Evolutionary conservation across 192 early-diverging fungal genomes (phyloP).

Genomic region (Coemansia sp.): DNA sequence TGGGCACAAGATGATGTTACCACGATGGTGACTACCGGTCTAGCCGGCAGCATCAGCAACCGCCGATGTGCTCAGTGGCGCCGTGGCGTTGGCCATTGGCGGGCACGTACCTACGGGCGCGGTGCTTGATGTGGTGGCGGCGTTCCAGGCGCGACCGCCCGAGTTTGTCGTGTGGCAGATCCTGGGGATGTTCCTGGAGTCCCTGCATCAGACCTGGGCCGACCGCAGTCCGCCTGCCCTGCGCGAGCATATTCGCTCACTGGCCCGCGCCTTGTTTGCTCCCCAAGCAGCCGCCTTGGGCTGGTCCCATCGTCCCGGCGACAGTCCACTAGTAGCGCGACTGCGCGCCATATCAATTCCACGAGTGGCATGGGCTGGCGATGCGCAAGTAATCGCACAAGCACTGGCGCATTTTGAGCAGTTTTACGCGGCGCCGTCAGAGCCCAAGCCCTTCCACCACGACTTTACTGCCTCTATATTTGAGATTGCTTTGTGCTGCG

Average conservation of each 20-base stretch:
- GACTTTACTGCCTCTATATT: constrained; percentile 59
- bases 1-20: no score
- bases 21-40: no score
- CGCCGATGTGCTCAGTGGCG: constrained; percentile 61
- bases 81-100: constrained; percentile 72
- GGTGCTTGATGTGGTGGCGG: constrained; percentile 71
- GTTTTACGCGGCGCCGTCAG: constrained; percentile 59
- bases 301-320: constrained; percentile 56
- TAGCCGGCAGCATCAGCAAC: no score
- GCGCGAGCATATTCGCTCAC: constrained; percentile 37
- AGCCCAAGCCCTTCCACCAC: constrained; percentile 54
- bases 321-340: constrained; percentile 59
- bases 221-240: constrained; percentile 45
- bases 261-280: constrained; percentile 58
- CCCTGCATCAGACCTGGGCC: constrained; percentile 55
- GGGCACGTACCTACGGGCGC: constrained; percentile 75
- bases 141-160: constrained; percentile 30
- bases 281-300: constrained; percentile 63
- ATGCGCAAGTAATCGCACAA: constrained; percentile 55
- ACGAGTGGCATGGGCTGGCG: constrained; percentile 60
- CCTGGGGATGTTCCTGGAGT: constrained; percentile 46
- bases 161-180: constrained; percentile 59
- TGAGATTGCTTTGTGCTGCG: constrained; percentile 58
- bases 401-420: constrained; percentile 59
- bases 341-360: constrained; percentile 65